Conservation (phyloP, 768 basidiomycete genomes). For the Russula brevipes region DNA sequence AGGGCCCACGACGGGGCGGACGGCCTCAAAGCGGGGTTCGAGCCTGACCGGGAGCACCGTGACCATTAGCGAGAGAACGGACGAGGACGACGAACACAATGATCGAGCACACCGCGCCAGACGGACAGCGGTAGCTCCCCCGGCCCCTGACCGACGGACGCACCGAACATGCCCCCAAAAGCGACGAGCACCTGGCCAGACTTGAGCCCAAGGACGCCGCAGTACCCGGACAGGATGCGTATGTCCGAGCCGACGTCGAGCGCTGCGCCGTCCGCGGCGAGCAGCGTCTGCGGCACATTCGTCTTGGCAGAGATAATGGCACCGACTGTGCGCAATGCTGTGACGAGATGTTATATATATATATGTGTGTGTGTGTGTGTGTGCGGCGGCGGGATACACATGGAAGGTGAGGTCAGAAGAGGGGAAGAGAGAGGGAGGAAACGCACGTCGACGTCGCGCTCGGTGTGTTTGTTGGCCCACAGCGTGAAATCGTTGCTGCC, state of each 20-base stretch:
- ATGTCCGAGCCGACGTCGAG: conserved; percentile 81
- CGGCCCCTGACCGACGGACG: conserved; percentile 7
- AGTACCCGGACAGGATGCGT: conserved; percentile 75
- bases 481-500: too few species aligned
- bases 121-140: too few species aligned
- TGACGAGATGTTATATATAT: too few species aligned
- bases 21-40: conserved; percentile 62
- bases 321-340: too few species aligned
- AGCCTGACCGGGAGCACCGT: conserved; percentile 33
- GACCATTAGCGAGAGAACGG: too few species aligned
- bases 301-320: conserved; percentile 81
- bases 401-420: too few species aligned
- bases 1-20: conserved; percentile 50
- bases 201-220: conserved; percentile 75
- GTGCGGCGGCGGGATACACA: too few species aligned
- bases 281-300: conserved; percentile 88
- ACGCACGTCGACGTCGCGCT: conserved; percentile 58
- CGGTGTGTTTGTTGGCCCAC: conserved; percentile 27
- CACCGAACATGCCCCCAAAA: conserved; percentile 44
- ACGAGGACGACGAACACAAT: too few species aligned
- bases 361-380: too few species aligned
- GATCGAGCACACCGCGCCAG: too few species aligned
- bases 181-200: conserved; percentile 51
- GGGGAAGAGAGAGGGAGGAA: background rate
- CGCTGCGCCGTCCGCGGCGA: conserved; percentile 73